Conservation (phyloP, 2,329 filamentous ascomycete genomes). For the Ilyonectria robusta region DNA sequence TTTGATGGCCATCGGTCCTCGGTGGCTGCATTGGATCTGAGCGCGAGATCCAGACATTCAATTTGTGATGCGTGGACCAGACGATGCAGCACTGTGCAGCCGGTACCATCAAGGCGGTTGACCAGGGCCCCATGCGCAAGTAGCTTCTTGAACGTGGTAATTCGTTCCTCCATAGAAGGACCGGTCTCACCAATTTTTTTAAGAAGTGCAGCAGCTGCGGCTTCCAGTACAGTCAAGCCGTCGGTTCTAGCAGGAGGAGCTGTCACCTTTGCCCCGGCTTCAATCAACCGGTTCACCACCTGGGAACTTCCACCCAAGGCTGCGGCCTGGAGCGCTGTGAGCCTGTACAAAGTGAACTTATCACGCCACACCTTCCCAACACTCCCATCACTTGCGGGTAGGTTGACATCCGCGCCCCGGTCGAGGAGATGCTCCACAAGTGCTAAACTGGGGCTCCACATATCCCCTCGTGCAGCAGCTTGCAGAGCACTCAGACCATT, state of each 20-base stretch:
- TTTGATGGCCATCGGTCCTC: not conserved
- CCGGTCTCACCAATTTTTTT: no score
- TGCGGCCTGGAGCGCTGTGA: conserved; percentile 14
- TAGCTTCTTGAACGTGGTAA: conserved; percentile 1
- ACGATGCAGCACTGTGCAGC: not conserved
- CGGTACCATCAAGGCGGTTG: not conserved
- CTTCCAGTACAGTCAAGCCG: not conserved
- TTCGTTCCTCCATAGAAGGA: not conserved
- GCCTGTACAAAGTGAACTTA: no score
- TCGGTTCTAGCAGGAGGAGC: not conserved
- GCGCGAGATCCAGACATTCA: conserved; percentile 1
- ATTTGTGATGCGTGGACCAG: not conserved
- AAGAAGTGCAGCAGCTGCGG: not conserved
- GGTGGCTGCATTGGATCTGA: not conserved
- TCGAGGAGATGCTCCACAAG: conserved; percentile 5
- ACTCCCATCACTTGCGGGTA: conserved; percentile 2
- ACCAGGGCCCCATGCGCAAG: not conserved
- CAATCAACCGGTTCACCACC: conserved; percentile 7
- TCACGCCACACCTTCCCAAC: no score
- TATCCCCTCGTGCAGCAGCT: not conserved
- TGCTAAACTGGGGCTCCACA: not conserved
- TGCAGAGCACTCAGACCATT: not conserved
- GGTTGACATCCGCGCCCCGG: conserved; percentile 10
- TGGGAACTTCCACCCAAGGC: not conserved
- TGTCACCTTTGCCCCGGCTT: conserved; percentile 5